Evolutionary conservation across 306 rosid species (phyloP), one percentile per base, ranked within the genome.

Genomic region (Sechiopsis laciniata): DNA sequence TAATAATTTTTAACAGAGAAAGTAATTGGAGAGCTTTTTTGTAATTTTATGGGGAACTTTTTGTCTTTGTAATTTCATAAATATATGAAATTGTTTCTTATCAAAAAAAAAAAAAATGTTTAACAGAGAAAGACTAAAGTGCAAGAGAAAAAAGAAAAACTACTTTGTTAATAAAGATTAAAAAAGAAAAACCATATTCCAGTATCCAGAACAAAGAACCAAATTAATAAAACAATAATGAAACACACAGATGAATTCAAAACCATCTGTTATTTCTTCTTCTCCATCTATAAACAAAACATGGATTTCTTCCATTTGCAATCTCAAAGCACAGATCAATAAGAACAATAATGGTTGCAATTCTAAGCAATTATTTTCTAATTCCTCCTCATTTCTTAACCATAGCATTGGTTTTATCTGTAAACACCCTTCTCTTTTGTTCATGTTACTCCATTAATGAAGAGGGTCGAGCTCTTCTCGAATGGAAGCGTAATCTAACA

Each of bases 241-340:
- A 65, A 80, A 70, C 35, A 75, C 78, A 77, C 73, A 58, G 57
- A 78, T 78, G 72, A 86, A 83, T 86, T 79, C 83, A 85, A 65
- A 82, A 84, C 85, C 32, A 53, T n/a, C 53, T 40, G 15, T 8
- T 66, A 0, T 66, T 3, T 45, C 11, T 5, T 42, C 48, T 11
- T 66, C 55, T 20, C 21, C 26, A 80, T 79, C 89, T 89, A 89
- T 94, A 94, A 89, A 88, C 97, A 91, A 91, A 87, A 85, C 90
- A 95, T 89, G 97, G 92, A 89, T 59, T 87, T 91, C 85, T 89
- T 78, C 96, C 87, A 86, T 87, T 89, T 81, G 71, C 99, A 87
- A 86, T 95, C 95, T 88, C 95, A 86, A 91, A 86, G 85, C 89
- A 83, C 89, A 82, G 72, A 89, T 81, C 81, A 83, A 71, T 86